These are phyloP conservation scores for Polychaeton citri DNA, from an alignment of 2,329 filamentous ascomycete genomes.

Conservation along the genomic window DNA sequence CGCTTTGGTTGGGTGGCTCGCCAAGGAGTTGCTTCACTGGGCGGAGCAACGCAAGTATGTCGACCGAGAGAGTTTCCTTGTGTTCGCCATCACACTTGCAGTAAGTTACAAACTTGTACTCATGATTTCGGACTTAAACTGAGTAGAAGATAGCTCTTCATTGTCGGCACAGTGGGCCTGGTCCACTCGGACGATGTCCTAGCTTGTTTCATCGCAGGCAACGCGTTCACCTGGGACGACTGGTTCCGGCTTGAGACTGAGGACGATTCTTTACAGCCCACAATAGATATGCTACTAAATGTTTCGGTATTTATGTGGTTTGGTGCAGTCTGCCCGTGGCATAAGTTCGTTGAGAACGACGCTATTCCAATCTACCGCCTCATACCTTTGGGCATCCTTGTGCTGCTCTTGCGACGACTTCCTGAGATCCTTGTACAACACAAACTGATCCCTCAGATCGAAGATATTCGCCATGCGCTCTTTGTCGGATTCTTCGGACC, in stretches of 20 bases:
- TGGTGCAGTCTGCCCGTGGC: conserved; percentile 74
- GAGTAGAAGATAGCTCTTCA: conserved; percentile 47
- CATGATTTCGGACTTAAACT: no score
- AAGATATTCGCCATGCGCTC: conserved; percentile 57
- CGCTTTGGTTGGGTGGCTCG: conserved; percentile 62
- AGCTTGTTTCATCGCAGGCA: conserved; percentile 85
- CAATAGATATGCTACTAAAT: conserved; percentile 89
- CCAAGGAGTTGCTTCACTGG: conserved; percentile 71
- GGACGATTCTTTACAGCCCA: conserved; percentile 87
- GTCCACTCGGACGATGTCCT: conserved; percentile 81
- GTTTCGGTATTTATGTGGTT: conserved; percentile 84
- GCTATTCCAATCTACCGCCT: conserved; percentile 64
- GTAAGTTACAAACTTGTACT: no score
- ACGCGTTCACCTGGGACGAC: conserved; percentile 83
- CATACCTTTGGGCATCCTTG: conserved; percentile 57
- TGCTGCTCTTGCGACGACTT: conserved; percentile 63
- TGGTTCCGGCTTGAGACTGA: conserved; percentile 84
- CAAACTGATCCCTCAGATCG: conserved; percentile 65
- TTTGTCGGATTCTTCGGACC: conserved; percentile 92
- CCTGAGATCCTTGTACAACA: conserved; percentile 65
- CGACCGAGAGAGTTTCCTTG: conserved; percentile 74
- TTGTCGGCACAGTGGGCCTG: conserved; percentile 74
- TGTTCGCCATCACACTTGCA: conserved; percentile 73
- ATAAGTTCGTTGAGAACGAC: conserved; percentile 49
- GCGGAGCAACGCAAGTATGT: conserved; percentile 71